Base-by-base conservation (phyloP, 352 stramenopile genomes). In the Phytophthora lateralis region DNA sequence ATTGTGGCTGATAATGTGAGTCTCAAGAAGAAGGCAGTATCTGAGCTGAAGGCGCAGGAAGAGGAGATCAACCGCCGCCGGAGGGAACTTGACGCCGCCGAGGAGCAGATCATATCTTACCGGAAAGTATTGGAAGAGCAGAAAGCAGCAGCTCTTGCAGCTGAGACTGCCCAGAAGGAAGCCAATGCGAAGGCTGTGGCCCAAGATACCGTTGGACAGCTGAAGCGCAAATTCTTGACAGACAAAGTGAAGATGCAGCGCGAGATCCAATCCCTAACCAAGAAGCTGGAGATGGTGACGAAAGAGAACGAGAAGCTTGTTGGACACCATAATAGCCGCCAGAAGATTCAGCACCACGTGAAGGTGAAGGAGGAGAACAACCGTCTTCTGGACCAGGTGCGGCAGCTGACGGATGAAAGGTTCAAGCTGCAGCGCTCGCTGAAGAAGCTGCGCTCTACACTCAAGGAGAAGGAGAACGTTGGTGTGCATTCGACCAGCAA, bases 311-410 rank as follows among this genome's bases (percentile, higher is more conserved):
- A 91, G 58, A 81, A 90, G 51, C 77, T 94, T 7, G 81, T 91
- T 7, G 82, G 82, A 3, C 85, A 94, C 34, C 71, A 89, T 63
- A 94, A 94, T 57, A 85, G 76, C 35, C 77, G 81, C 8, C 85
- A 94, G 53, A 90, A 89, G 65, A 94, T 94, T 59, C 85, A 94
- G 53, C 81, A 94, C 30, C 82, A 94, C 45, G 78, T 81, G 46
- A 86, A 84, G 43, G 78, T 94, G 15, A 94, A 94, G 53, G 85
- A 92, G 29, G 82, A 94, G 51, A 91, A 91, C 64, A 94, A 94
- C 38, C 75, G 82, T 20, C 58, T 94, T 15, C 57, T 89, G n/a
- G 66, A 80, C 14, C 77, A 91, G n/a, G 74, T 93, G 18, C 76
- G 75, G 8, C 71, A 82, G 18, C 62, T 91, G 39, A 88, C 78